Evolutionary conservation across 257 asterid species (phyloP).

Genomic region (Lantana camara): DNA sequence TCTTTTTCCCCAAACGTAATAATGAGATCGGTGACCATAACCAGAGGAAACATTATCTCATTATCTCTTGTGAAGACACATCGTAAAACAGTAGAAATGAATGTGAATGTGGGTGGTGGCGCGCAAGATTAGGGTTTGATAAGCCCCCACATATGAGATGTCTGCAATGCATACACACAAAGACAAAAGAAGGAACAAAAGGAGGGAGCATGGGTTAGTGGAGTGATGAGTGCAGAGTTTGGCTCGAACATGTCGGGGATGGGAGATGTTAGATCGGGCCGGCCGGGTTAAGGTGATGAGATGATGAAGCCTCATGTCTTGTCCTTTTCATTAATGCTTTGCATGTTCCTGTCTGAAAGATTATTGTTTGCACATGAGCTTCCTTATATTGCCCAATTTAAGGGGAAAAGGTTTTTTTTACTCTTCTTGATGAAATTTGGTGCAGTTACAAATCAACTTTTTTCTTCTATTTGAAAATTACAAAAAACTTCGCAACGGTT

Average conservation of each 20-base stretch:
- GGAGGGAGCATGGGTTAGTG: slow-evolving; percentile 35
- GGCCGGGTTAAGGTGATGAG: not conserved
- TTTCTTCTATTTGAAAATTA: no score
- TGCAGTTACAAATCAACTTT: no score
- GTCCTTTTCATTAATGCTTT: not conserved
- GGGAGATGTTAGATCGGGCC: no score
- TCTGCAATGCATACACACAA: not conserved
- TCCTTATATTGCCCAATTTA: no score
- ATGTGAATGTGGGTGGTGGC: no score
- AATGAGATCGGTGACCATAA: not conserved
- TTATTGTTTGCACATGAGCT: no score
- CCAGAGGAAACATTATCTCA: not conserved
- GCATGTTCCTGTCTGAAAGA: no score
- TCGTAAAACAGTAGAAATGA: not conserved
- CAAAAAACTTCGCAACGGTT: no score
- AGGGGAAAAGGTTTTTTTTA: no score
- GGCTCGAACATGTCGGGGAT: slow-evolving; percentile 32
- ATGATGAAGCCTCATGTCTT: not conserved
- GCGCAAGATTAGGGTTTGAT: not conserved
- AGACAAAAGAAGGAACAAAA: slow-evolving; percentile 33
- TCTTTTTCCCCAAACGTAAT: not conserved
- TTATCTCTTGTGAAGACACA: not conserved
- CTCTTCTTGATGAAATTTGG: no score
- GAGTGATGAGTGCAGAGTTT: slow-evolving; percentile 24
- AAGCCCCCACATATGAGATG: slow-evolving; percentile 19